phyloP scores from a whole-genome alignment of 257 asterid genomes.

The Knoxia roxburghii region DNA sequence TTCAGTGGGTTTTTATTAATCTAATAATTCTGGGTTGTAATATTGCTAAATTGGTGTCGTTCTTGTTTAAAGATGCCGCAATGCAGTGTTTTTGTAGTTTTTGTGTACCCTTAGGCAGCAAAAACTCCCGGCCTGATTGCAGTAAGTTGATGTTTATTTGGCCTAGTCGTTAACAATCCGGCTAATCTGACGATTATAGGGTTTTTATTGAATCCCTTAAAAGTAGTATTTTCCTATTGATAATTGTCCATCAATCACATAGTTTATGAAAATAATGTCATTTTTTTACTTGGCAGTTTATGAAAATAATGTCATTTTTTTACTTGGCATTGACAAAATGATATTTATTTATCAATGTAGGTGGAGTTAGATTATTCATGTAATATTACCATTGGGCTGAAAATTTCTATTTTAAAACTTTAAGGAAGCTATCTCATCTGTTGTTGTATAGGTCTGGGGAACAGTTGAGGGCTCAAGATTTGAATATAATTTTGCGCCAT shows the following conservation, averaged over 20 bases:
- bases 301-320: neutral
- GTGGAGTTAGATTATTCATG: neutral
- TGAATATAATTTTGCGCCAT: conserved; percentile 76
- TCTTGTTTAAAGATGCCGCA: neutral
- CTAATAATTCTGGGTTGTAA: neutral
- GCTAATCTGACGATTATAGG: no score
- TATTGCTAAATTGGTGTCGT: neutral
- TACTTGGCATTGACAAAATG: neutral
- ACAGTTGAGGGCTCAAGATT: conserved; percentile 59
- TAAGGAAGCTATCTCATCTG: conserved; percentile 9
- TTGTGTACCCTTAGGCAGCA: neutral
- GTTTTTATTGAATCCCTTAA: no score
- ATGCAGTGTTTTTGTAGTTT: neutral
- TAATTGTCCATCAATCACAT: no score
- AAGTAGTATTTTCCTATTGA: no score
- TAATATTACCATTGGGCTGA: neutral
- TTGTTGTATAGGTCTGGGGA: conserved; percentile 59
- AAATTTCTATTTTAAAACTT: neutral
- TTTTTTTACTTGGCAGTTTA: no score
- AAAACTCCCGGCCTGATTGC: neutral
- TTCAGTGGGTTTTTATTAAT: neutral
- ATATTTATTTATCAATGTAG: neutral
- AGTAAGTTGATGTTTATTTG: neutral
- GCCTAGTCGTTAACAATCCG: no score
- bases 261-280: no score